Conservation (phyloP, 1,284 basidiomycete genomes). For the Testicularia cyperi region DNA sequence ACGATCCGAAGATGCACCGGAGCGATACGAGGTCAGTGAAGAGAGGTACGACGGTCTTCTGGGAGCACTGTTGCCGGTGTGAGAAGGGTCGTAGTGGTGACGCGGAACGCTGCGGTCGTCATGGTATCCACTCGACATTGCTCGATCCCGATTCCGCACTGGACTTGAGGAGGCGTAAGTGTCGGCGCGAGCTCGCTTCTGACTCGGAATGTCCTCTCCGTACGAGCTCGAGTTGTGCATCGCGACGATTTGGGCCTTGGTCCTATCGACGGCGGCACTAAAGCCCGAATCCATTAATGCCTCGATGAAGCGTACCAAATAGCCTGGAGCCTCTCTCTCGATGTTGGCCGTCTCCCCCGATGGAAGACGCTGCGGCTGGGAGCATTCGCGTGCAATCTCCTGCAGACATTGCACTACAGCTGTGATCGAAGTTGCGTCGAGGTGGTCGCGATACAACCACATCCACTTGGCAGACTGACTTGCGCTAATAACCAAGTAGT, state of each 20-base stretch:
- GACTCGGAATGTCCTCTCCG: background rate
- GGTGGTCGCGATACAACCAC: conserved; percentile 27
- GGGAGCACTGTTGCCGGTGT: no score
- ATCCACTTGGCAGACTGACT: conserved; percentile 37
- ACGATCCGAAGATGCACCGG: no score
- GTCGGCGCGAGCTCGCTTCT: no score
- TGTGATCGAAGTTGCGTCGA: conserved; percentile 13
- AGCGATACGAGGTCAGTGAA: no score
- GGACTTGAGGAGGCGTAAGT: no score
- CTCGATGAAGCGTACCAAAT: conserved; percentile 24
- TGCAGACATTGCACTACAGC: conserved; percentile 19
- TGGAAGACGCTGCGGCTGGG: conserved; percentile 22
- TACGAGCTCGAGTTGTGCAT: background rate
- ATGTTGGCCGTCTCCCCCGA: conserved; percentile 31
- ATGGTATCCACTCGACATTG: no score
- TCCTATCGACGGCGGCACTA: conserved; percentile 22
- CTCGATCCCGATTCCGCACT: no score
- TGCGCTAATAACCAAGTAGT: conserved; percentile 33
- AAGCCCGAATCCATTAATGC: conserved; percentile 28
- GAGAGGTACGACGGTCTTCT: no score
- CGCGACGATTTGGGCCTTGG: conserved; percentile 1
- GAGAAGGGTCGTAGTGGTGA: no score
- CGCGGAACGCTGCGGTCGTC: no score
- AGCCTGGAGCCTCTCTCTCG: conserved; percentile 36
- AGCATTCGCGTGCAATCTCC: conserved; percentile 19